Evolutionary conservation across 106 monocot genomes (phyloP).

Genomic region (Dendrobium officinale): DNA sequence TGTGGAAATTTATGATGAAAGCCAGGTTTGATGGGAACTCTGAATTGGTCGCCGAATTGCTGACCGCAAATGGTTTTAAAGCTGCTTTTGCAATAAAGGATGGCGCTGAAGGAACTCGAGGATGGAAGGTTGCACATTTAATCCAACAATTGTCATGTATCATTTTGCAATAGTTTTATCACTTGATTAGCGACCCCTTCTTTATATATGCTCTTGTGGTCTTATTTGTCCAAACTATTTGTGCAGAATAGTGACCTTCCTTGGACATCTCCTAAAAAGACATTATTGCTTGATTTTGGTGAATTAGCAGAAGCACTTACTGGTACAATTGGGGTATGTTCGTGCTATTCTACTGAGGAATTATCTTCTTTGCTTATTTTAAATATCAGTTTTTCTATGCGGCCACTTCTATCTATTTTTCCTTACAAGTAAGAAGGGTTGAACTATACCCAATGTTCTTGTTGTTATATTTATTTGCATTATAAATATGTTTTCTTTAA

Average conservation of each 20-base stretch:
- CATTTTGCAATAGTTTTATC: not conserved
- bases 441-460: not conserved
- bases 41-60: constrained; percentile 81
- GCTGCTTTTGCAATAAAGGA: constrained; percentile 87
- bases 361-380: not conserved
- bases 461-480: not conserved
- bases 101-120: constrained; percentile 86
- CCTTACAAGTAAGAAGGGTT: not conserved
- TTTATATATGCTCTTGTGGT: not conserved
- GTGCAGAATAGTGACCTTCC: constrained; percentile 85
- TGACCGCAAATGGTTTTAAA: constrained; percentile 81
- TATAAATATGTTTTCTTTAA: not conserved
- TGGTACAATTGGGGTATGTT: constrained; percentile 51
- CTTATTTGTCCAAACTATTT: constrained; percentile 8
- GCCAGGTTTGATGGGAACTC: constrained; percentile 93
- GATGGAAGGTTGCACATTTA: constrained; percentile 64
- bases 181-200: too few relatives aligned
- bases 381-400: not conserved
- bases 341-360: not conserved
- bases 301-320: constrained; percentile 38
- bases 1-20: constrained; percentile 1
- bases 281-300: constrained; percentile 44
- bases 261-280: constrained; percentile 66
- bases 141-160: not conserved
- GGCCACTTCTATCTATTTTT: not conserved